Percentiles rank a stretch among this genome's conserved stretches.
phyloP scores from a whole-genome alignment of 2,329 filamentous ascomycete species.

The Venturia effusa region DNA sequence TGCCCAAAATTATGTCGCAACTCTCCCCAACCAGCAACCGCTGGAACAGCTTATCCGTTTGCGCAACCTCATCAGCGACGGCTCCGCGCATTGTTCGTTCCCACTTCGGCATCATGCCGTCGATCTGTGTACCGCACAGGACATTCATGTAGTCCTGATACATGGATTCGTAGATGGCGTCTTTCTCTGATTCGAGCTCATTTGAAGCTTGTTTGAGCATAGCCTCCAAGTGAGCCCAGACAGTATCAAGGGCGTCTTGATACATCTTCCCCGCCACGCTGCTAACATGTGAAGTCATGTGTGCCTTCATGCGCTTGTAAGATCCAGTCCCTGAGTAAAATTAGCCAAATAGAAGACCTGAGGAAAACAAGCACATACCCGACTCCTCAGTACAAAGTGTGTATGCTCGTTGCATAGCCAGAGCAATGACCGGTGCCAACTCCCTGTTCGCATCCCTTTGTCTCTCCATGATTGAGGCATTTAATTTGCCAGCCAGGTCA shows the following conservation, averaged over 20 bases:
- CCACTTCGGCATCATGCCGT: conserved; percentile 8
- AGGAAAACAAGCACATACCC: conserved; percentile 25
- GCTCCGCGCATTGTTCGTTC: conserved; percentile 6
- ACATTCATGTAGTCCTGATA: conserved; percentile 27
- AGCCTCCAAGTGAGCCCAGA: conserved; percentile 28
- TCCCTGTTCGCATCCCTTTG: conserved; percentile 45
- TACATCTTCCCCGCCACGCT: conserved; percentile 39
- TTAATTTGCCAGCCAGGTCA: conserved; percentile 24
- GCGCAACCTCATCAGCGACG: background rate
- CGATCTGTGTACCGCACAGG: conserved; percentile 18
- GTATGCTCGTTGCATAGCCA: conserved; percentile 39
- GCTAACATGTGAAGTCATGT: conserved; percentile 38
- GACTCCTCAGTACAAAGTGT: conserved; percentile 31
- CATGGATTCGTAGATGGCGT: conserved; percentile 32
- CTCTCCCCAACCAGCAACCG: background rate
- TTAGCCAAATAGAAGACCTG: no score
- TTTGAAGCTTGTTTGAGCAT: conserved; percentile 34
- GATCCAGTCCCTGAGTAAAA: conserved; percentile 29
- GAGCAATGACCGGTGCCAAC: conserved; percentile 39
- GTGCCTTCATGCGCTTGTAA: conserved; percentile 41
- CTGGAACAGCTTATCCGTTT: background rate
- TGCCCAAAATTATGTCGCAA: background rate
- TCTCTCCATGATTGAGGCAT: conserved; percentile 28
- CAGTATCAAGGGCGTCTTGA: conserved; percentile 29
- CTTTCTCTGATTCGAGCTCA: conserved; percentile 32